Percentiles rank a stretch among this genome's conserved stretches.
phyloP scores from a whole-genome alignment of 2,329 filamentous ascomycete genomes.

The Epichloe elymi region DNA sequence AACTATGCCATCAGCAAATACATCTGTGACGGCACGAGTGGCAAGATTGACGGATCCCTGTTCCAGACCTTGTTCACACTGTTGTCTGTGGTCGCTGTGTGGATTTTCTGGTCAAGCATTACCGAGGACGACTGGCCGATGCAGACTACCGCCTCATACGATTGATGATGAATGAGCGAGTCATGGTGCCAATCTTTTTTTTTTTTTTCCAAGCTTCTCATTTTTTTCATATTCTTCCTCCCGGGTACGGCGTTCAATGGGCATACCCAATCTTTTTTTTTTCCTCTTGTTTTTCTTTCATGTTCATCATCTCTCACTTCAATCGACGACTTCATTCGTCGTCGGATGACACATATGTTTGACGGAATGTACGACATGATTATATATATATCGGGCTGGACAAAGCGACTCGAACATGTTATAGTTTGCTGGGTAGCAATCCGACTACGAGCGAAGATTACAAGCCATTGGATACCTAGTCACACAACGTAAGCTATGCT shows the following conservation, averaged over 20 bases:
- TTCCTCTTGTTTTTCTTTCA: conserved; percentile 6
- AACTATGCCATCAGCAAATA: conserved; percentile 87
- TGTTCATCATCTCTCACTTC: conserved; percentile 5
- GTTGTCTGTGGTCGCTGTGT: conserved; percentile 67
- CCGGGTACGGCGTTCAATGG: conserved; percentile 12
- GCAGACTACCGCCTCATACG: conserved; percentile 30
- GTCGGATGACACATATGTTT: conserved; percentile 1
- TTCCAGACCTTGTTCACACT: conserved; percentile 93
- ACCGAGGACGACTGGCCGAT: conserved; percentile 96
- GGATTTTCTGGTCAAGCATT: conserved; percentile 98
- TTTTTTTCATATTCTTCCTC: conserved; percentile 3
- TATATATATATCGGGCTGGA: background rate
- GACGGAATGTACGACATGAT: background rate
- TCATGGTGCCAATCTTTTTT: background rate
- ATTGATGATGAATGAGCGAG: conserved; percentile 11
- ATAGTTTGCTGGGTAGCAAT: background rate
- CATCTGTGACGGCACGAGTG: conserved; percentile 70
- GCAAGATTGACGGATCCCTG: conserved; percentile 82
- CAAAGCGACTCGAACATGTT: background rate
- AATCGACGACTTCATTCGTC: background rate
- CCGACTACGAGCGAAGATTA: background rate
- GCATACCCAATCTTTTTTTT: conserved; percentile 9
- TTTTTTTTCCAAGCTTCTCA: background rate
- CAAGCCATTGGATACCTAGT: background rate
- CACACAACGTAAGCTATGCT: background rate